These are phyloP conservation scores for Isochrysis galbana DNA, from an alignment of 78 protist species.

Conservation along the genomic window DNA sequence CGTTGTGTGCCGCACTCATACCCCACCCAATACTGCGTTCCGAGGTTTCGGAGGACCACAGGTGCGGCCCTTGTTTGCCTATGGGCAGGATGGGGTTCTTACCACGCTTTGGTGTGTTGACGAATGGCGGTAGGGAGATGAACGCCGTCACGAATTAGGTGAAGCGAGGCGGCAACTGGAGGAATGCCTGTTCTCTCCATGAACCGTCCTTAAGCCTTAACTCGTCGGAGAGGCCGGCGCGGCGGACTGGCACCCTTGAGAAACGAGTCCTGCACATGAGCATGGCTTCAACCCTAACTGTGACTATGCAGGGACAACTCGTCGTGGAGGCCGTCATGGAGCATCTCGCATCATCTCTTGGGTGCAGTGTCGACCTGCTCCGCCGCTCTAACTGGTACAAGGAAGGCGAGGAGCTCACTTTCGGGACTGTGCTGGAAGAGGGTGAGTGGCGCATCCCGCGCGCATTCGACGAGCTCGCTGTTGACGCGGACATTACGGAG, in stretches of 20 bases:
- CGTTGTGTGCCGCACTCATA: conserved; percentile 74
- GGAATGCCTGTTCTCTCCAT: no score
- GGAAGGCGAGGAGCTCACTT: conserved; percentile 47
- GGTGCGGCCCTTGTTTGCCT: no score
- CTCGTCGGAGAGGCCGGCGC: no score
- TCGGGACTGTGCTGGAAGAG: not conserved
- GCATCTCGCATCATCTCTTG: conserved; percentile 58
- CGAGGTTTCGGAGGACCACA: conserved; percentile 95
- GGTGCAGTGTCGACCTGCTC: conserved; percentile 39
- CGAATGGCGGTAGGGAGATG: no score
- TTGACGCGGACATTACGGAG: not conserved
- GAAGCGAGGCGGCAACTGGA: no score
- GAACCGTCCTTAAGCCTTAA: no score
- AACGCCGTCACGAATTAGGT: no score
- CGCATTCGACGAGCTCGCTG: conserved; percentile 59
- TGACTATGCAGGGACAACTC: conserved; percentile 84
- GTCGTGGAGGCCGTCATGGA: conserved; percentile 77
- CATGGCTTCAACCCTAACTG: no score
- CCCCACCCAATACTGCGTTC: conserved; percentile 93
- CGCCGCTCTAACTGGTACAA: conserved; percentile 80
- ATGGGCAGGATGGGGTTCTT: no score
- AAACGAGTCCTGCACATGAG: no score
- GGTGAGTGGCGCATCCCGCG: conserved; percentile 40
- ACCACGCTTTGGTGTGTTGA: no score
- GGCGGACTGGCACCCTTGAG: not conserved